Base-by-base conservation (phyloP, 345 rosid genomes). In the Corymbia maculata region DNA sequence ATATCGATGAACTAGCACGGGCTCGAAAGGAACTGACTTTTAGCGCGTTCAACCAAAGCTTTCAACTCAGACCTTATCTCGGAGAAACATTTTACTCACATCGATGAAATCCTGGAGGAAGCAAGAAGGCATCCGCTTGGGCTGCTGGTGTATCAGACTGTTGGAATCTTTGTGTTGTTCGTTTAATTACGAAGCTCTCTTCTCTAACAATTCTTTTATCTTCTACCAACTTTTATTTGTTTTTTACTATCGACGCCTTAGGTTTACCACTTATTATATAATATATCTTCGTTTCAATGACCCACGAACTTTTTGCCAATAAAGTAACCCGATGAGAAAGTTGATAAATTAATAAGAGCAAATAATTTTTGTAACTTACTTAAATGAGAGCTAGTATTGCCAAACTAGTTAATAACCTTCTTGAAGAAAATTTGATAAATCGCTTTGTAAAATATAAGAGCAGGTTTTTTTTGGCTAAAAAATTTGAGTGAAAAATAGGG, bases 101-200 rank as follows among this genome's bases (percentile, higher is more conserved):
- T 87, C 89, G 89, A 93, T 97, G 90, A 91, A 96, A 91, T 96
- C 97, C 88, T 87, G 90, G 89, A 94, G 93, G 86, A 96, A 94
- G 90, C 95, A 97, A 91, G 98, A 91, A 17, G 97, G 97, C 85
- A 93, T n/a, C 51, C 55, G 88, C 89, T 68, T 90, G 42, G 92
- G 66, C 12, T 97, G 98, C 87, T 93, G 96, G 68, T 94, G 61
- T 12, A 55, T 55, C 61, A 26, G 82, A 36, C 47, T 5, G 13
- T 5, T 21, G 24, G 79, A 68, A 68, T n/a, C 15, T 61, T 61
- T 61, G 70, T 61, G 80, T 68, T 2, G 22, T 68, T 68, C 45
- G 24, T 32, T 32, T 68, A 16, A 32, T 75, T 75, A 19, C 82
- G 47, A 19, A 75, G 26, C 36, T 75, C 26, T 36, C 82, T 75